A percentile compares a stretch with the other conserved stretches of the same genome.
These are phyloP conservation scores for Triglochin maritima DNA, from an alignment of 106 monocot genomes.

Conservation along the genomic window DNA sequence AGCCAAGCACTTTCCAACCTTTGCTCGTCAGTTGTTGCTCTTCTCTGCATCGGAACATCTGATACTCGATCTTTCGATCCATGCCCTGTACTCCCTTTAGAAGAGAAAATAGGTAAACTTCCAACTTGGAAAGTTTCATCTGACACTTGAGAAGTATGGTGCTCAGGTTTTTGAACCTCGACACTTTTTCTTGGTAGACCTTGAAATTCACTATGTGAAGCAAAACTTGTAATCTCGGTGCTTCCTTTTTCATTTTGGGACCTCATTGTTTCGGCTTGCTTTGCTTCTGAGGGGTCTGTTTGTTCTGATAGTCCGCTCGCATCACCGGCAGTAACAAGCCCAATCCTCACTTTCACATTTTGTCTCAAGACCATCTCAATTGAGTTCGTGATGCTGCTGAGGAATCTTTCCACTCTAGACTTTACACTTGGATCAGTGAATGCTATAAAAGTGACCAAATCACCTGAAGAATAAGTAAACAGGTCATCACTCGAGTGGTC, in stretches of 20 bases:
- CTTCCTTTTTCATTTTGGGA: constrained; percentile 7
- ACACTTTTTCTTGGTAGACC: constrained; percentile 17
- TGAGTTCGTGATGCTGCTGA: constrained; percentile 78
- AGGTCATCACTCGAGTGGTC: not conserved
- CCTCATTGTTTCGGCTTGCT: constrained; percentile 7
- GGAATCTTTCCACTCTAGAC: constrained; percentile 59
- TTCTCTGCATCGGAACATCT: not conserved
- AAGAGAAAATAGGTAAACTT: constrained; percentile 5
- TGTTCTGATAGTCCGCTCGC: not conserved
- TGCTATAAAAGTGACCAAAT: constrained; percentile 44
- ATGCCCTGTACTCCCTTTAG: not conserved
- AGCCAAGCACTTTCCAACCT: constrained; percentile 74
- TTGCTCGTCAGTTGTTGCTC: constrained; percentile 23
- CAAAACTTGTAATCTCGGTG: not conserved
- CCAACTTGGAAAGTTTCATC: constrained; percentile 2
- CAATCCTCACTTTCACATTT: constrained; percentile 53
- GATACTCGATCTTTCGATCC: not conserved
- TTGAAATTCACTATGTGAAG: not conserved
- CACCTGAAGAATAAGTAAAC: constrained; percentile 27
- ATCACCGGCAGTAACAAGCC: constrained; percentile 22
- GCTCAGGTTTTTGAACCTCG: constrained; percentile 9
- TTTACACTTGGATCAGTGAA: constrained; percentile 48
- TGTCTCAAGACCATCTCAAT: constrained; percentile 56
- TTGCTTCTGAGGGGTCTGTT: not conserved
- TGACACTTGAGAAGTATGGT: constrained; percentile 8